A percentile compares a stretch with the other conserved stretches of the same genome.
These are phyloP conservation scores for Erigeron philadelphicus DNA, from an alignment of 140 eudicot species.

Conservation along the genomic window DNA sequence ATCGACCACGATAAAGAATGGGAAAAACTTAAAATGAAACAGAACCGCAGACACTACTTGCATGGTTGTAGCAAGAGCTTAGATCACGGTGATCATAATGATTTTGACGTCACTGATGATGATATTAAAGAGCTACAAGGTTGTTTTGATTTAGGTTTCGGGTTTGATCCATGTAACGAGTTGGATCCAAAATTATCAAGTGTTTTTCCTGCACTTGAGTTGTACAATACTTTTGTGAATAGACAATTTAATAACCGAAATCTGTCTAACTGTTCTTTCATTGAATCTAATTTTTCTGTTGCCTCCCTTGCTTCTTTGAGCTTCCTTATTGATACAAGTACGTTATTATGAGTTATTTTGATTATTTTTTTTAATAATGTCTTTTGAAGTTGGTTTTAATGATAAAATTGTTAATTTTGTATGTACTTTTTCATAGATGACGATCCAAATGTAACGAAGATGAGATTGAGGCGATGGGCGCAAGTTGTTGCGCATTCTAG, in stretches of 20 bases:
- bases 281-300: constrained; percentile 17
- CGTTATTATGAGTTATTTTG: background rate
- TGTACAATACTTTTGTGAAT: constrained; percentile 47
- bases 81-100: constrained; percentile 1
- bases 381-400: background rate
- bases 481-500: constrained; percentile 58
- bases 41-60: constrained; percentile 9
- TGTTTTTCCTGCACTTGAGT: constrained; percentile 62
- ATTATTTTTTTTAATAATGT: background rate
- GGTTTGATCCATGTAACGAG: constrained; percentile 38
- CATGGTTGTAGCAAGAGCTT: constrained; percentile 32
- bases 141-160: constrained; percentile 65
- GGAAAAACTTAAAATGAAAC: constrained; percentile 36
- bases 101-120: constrained; percentile 44
- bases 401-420: background rate
- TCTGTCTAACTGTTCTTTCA: constrained; percentile 39
- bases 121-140: constrained; percentile 61
- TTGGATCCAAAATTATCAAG: constrained; percentile 49
- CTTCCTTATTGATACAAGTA: constrained; percentile 25
- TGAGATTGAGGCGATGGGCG: constrained; percentile 51
- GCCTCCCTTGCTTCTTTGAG: constrained; percentile 1
- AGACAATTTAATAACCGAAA: constrained; percentile 17
- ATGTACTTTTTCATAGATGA: constrained; percentile 21
- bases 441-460: constrained; percentile 44
- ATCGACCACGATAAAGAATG: constrained; percentile 44